Conservation (phyloP, 768 basidiomycete genomes). For the Podaxis sp. region DNA sequence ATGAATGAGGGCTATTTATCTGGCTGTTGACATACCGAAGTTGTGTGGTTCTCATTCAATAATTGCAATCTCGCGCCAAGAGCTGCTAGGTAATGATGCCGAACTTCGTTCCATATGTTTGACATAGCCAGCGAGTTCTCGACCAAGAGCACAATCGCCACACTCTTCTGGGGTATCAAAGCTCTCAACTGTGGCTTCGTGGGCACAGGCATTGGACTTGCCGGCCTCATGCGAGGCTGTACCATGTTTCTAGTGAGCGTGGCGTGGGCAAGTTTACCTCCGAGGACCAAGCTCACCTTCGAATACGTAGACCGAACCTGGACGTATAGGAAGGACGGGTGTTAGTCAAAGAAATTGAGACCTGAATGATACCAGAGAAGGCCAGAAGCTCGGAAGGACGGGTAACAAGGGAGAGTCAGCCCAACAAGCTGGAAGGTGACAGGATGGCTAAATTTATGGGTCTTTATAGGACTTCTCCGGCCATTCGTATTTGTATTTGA, state of each 20-base stretch:
- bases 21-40: conserved; percentile 35
- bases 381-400: conserved; percentile 18
- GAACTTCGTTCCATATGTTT: conserved; percentile 47
- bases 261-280: conserved; percentile 1
- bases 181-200: conserved; percentile 23
- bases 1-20: neutral
- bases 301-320: neutral
- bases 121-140: conserved; percentile 54
- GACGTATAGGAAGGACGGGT: conserved; percentile 6
- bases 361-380: conserved; percentile 2
- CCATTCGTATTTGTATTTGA: conserved; percentile 37
- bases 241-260: neutral
- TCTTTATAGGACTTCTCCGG: conserved; percentile 42
- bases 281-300: conserved; percentile 11
- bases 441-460: conserved; percentile 29
- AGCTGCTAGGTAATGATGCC: conserved; percentile 42
- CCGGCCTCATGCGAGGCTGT: conserved; percentile 4
- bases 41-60: conserved; percentile 22
- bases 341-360: conserved; percentile 19
- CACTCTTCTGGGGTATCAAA: conserved; percentile 29
- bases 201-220: conserved; percentile 20
- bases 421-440: conserved; percentile 13
- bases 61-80: conserved; percentile 23
- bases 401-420: conserved; percentile 5
- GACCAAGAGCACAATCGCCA: conserved; percentile 48